A percentile compares a stretch with the other conserved stretches of the same genome.
These are phyloP conservation scores for Backusella liffmaniae DNA, from an alignment of 192 early-diverging fungal species.

Conservation along the genomic window DNA sequence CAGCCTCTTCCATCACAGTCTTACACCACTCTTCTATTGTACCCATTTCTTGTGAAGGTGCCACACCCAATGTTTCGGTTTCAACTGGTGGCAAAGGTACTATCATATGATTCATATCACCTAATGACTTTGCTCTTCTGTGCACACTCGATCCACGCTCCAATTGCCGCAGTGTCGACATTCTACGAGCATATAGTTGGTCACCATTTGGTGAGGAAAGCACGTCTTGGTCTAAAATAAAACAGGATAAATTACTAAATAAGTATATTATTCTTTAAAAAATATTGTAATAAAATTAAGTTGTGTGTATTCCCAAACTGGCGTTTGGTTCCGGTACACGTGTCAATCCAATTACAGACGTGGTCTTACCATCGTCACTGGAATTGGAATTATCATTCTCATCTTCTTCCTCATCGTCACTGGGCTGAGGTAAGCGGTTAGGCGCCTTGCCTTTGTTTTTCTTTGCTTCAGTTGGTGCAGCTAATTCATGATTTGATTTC, in stretches of 20 bases:
- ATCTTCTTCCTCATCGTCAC: conserved; percentile 28
- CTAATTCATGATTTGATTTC: neutral
- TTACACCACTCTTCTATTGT: conserved; percentile 21
- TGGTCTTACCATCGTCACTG: conserved; percentile 10
- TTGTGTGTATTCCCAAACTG: neutral
- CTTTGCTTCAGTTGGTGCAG: neutral
- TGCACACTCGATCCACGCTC: conserved; percentile 22
- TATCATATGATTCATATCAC: conserved; percentile 11
- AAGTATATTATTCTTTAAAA: neutral
- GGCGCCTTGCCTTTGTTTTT: conserved; percentile 4
- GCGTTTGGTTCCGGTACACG: neutral
- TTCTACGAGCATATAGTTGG: conserved; percentile 18
- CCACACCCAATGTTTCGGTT: neutral
- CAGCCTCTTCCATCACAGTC: conserved; percentile 1
- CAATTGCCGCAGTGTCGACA: conserved; percentile 26
- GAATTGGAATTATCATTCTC: conserved; percentile 18
- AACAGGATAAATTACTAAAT: conserved; percentile 1
- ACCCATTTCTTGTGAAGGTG: neutral
- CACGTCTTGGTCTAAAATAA: neutral
- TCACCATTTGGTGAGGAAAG: neutral
- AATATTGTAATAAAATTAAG: neutral
- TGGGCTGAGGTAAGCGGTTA: conserved; percentile 8
- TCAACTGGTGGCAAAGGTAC: neutral
- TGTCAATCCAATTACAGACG: neutral
- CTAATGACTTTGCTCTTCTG: conserved; percentile 19